Evolutionary conservation across 345 rosid genomes (phyloP), one percentile per base, ranked within the genome.

Genomic region (Aethionema arabicum): DNA sequence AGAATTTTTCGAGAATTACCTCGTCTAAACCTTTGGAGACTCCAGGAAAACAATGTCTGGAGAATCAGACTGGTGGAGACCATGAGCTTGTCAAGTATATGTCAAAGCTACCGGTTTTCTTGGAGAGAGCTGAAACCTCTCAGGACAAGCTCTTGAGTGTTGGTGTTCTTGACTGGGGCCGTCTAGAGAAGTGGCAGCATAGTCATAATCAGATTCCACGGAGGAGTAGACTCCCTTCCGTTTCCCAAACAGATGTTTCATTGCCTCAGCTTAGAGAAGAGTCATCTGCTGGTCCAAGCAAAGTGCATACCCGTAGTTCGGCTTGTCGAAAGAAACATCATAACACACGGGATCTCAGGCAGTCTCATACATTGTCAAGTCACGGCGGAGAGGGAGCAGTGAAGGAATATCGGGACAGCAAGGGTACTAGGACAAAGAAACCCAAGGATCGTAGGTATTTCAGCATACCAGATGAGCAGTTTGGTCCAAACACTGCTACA

Each of bases 131-230:
- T 48, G 79, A 75, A 67, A 69, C 71, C 2, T 78, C 61, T 35
- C 72, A 77, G 53, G 97, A 85, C 49, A 85, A 76, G 51, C 78
- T 80, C 63, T 73, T 87, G 68, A 90, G 80, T 38, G 79, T 93
- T 60, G 99, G 99, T 73, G 99, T 93, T 61, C 95, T 93, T 68
- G 88, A 87, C 52, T 90, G 97, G 99, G 74, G 82, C 5, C 90
- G 84, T 43, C 83, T 93, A 29, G 93, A 93, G 67, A 87, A 80
- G 68, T 92, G 98, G 98, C 86, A 86, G 56, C 70, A 63, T 69
- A 72, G 66, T 73, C 82, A 82, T 57, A 80, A 75, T 50, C 83
- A 70, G 67, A 29, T 73, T 48, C 58, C 71, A 5, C 57, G 57
- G 6, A 76, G 76, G 67, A 68, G 13, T 77, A 71, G 75, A 14